Percentiles rank a stretch among this genome's conserved stretches.
Conservation (phyloP, 805 yeast species). For the Candida caryicola region DNA sequence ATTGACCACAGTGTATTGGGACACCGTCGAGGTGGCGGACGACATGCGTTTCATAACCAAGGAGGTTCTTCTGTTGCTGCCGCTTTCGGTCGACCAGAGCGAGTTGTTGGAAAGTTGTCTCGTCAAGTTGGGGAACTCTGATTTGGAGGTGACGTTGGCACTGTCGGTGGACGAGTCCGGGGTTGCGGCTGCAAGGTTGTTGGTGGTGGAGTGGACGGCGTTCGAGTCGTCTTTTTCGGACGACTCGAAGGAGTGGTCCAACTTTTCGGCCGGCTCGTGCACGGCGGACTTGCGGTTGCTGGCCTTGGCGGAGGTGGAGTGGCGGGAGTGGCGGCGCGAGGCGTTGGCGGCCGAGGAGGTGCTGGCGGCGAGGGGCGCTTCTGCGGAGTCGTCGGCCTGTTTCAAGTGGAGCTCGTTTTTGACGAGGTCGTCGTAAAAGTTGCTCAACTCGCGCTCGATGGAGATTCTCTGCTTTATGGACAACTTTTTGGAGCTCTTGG, state of each 20-base stretch:
- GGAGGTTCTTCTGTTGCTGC: slow-evolving; percentile 21
- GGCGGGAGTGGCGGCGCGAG: slow-evolving; percentile 11
- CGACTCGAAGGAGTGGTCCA: not conserved
- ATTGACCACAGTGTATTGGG: slow-evolving; percentile 22
- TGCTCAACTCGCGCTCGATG: slow-evolving; percentile 43
- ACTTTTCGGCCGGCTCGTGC: slow-evolving; percentile 1
- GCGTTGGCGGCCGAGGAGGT: slow-evolving; percentile 1
- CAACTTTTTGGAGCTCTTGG: slow-evolving; percentile 24
- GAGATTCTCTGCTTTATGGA: slow-evolving; percentile 40
- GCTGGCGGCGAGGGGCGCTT: not conserved
- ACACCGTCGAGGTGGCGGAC: slow-evolving; percentile 27
- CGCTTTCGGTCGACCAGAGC: slow-evolving; percentile 37
- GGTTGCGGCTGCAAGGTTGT: slow-evolving; percentile 1
- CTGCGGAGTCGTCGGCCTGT: slow-evolving; percentile 14
- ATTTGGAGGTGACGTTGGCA: not conserved
- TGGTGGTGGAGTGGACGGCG: slow-evolving; percentile 4
- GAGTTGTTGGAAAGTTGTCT: slow-evolving; percentile 32
- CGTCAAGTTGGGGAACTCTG: slow-evolving; percentile 7
- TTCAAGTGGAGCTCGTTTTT: slow-evolving; percentile 41
- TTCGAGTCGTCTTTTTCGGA: slow-evolving; percentile 1
- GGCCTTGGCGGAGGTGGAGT: slow-evolving; percentile 6
- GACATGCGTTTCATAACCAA: slow-evolving; percentile 30
- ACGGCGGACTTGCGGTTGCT: slow-evolving; percentile 3
- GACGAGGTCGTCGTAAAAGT: slow-evolving; percentile 43
- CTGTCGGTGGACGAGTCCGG: not conserved